Evolutionary conservation across 2,329 filamentous ascomycete genomes (phyloP).

Genomic region (Aspergillus aculeatus): DNA sequence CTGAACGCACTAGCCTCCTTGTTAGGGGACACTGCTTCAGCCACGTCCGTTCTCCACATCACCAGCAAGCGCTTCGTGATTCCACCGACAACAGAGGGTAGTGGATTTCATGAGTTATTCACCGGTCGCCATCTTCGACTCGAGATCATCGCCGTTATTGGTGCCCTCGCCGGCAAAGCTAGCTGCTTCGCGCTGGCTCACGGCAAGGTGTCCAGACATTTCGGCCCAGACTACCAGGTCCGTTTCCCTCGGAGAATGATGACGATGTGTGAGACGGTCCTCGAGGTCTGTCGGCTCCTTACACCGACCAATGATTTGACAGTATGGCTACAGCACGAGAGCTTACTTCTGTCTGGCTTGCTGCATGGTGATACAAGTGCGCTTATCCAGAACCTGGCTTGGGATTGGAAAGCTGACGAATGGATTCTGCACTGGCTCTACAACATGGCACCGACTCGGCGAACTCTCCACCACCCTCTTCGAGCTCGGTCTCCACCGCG

Average conservation of each 20-base stretch:
- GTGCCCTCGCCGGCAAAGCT: conserved; percentile 38
- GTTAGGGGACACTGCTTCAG: too few species aligned
- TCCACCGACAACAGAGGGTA: conserved; percentile 24
- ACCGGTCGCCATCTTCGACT: conserved; percentile 40
- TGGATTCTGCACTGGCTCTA: too few species aligned
- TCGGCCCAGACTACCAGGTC: conserved; percentile 8
- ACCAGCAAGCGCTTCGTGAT: conserved; percentile 25
- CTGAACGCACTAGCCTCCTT: conserved; percentile 23
- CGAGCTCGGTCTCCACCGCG: too few species aligned
- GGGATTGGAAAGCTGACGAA: too few species aligned
- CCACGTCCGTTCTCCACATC: conserved; percentile 25
- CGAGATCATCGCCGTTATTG: conserved; percentile 38
- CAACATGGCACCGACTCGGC: too few species aligned
- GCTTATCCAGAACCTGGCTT: too few species aligned
- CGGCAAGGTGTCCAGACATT: conserved; percentile 11
- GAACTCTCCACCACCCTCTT: too few species aligned
- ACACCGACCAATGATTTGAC: too few species aligned
- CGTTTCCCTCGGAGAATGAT: conserved; percentile 28
- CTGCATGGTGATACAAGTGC: too few species aligned
- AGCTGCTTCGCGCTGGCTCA: conserved; percentile 22
- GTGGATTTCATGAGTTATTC: conserved; percentile 39
- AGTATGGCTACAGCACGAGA: too few species aligned
- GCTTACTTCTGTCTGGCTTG: too few species aligned
- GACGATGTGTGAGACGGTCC: conserved; percentile 36
- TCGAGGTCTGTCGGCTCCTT: conserved; percentile 39